Base-by-base conservation (phyloP, 2,329 filamentous ascomycete species). In the Decorospora gaudefroyi region DNA sequence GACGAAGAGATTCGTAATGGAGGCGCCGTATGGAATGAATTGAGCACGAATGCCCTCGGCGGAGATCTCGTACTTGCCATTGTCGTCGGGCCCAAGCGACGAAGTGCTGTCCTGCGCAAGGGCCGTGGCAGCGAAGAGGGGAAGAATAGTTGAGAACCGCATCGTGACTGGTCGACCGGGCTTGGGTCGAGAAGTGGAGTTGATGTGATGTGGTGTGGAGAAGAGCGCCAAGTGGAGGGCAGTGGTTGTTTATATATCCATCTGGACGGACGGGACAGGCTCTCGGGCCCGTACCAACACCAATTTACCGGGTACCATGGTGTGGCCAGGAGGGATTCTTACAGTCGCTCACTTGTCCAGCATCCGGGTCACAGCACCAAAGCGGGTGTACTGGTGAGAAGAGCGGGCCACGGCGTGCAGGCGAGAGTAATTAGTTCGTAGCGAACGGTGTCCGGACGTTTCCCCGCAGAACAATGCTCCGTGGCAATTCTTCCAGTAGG, bases 11-110 rank as follows among this genome's bases (percentile, higher is more conserved):
- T 90, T 86, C 45, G 85, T 79, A 59, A 91, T 79, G 46, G 83
- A 83, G 6, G 87, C 87, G 49, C 86, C 87, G 60, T 90, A 90
- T 1, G 85, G 78, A 31, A 90, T 84, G 69, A 90, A 90, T 32
- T 78, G 74, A 6, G 83, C 86, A 37, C 82, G 74, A 57, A 90
- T 85, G 44, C 81, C 82, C 37, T 83, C 76, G 52, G 84, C 82
- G 46, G 78, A 74, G 68, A 90, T 82, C 74, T 83, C 85, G 74
- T 89, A 90, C 70, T 90, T 88, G 50, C 75, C 75, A 44, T 77
- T 65, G 33, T 66, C 53, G 42, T 71, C 64, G 27, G 68, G 65
- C 7, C 64, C 64, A 17, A 53, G 39, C 6, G 61, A 37, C 31
- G 49, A 32, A 19, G 44, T 42, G 37, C 32, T 45, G 48, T 64